Percentiles rank a stretch among this genome's conserved stretches.
Conservation (phyloP, 371 early-diverging fungal genomes). For the Rhizopus arrhizus region DNA sequence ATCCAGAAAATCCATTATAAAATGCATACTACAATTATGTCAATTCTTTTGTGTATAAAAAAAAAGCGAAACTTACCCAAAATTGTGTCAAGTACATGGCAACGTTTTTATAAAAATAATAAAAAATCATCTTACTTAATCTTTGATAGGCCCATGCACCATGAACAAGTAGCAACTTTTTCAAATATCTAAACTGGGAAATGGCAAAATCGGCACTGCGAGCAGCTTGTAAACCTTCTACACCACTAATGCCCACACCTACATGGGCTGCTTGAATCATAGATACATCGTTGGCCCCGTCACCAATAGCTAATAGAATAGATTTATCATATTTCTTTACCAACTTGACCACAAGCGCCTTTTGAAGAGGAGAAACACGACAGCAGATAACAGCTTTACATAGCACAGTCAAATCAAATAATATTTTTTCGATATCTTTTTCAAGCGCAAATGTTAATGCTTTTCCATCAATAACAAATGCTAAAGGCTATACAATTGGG, state of each 20-base stretch:
- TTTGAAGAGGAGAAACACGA: conserved; percentile 94
- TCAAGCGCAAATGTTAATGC: conserved; percentile 71
- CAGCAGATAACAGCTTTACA: conserved; percentile 88
- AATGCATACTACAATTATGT: conserved; percentile 51
- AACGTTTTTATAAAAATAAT: conserved; percentile 85
- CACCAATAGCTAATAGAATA: conserved; percentile 91
- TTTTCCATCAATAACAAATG: conserved; percentile 73
- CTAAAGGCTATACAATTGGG: conserved; percentile 48
- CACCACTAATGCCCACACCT: conserved; percentile 87
- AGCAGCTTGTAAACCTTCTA: conserved; percentile 79
- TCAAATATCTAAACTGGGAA: conserved; percentile 78
- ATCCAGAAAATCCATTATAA: conserved; percentile 84
- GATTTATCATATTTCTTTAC: conserved; percentile 69
- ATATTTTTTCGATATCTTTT: conserved; percentile 52
- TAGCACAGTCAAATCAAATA: conserved; percentile 49
- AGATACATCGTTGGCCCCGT: conserved; percentile 97
- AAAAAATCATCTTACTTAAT: conserved; percentile 73
- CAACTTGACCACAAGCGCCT: conserved; percentile 84
- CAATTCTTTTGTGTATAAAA: neutral
- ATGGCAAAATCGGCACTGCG: conserved; percentile 87
- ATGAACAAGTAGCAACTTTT: conserved; percentile 75
- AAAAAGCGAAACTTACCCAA: conserved; percentile 46
- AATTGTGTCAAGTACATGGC: conserved; percentile 74
- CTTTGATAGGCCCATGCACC: conserved; percentile 83
- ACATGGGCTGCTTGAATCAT: conserved; percentile 94